phyloP scores from a whole-genome alignment of 352 stramenopile genomes.

The Blastocystis sp. region DNA sequence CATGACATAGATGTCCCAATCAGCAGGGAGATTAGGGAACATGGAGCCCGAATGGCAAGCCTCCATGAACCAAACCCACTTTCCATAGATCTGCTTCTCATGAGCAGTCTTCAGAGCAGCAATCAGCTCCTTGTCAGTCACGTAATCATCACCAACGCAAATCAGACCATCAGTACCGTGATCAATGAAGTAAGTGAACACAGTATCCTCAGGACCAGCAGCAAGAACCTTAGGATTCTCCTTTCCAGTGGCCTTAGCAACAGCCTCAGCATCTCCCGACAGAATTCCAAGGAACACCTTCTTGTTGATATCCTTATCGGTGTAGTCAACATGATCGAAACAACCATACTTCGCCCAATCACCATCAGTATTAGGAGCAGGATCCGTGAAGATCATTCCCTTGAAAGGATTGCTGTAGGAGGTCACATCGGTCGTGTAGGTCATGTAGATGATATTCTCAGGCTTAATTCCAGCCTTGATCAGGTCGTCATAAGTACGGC shows the following conservation, averaged over 20 bases:
- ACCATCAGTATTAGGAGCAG: neutral
- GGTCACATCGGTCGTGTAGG: conserved; percentile 27
- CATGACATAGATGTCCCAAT: conserved; percentile 26
- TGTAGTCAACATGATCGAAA: conserved; percentile 41
- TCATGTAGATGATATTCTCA: conserved; percentile 53
- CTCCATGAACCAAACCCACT: conserved; percentile 52
- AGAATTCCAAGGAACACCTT: conserved; percentile 22
- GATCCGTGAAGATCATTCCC: conserved; percentile 51
- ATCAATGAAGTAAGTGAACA: conserved; percentile 55
- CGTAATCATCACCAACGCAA: conserved; percentile 10
- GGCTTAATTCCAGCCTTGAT: conserved; percentile 44
- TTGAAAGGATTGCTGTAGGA: neutral
- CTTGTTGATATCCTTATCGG: conserved; percentile 5
- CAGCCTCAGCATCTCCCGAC: conserved; percentile 1
- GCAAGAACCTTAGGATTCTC: conserved; percentile 46
- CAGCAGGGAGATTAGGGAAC: neutral
- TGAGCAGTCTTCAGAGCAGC: neutral
- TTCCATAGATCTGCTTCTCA: conserved; percentile 34
- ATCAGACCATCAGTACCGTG: conserved; percentile 25
- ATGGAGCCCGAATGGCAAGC: conserved; percentile 52
- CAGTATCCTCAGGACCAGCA: neutral
- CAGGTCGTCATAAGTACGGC: conserved; percentile 18
- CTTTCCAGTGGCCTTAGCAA: neutral
- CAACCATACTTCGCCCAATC: conserved; percentile 50
- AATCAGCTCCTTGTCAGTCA: neutral